These are phyloP conservation scores for Wallacemonas sp. DNA, from an alignment of 208 protist species.

Conservation along the genomic window DNA sequence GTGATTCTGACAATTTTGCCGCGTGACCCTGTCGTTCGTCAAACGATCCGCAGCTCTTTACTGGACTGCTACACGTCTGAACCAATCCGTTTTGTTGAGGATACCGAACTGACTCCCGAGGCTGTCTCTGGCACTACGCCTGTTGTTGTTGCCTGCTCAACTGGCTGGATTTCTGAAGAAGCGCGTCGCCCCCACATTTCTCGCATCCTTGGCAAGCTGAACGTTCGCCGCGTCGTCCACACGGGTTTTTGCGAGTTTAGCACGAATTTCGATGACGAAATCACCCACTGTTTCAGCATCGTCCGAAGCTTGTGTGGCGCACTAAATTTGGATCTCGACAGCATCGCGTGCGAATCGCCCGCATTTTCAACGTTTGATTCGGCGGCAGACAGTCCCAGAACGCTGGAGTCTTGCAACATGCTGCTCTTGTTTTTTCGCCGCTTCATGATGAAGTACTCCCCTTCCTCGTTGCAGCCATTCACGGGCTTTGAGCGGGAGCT, in stretches of 20 bases:
- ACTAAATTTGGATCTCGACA: conserved; percentile 11
- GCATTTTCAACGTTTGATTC: conserved; percentile 9
- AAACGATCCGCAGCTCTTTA: conserved; percentile 8
- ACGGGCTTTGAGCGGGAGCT: conserved; percentile 36
- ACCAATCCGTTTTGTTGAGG: conserved; percentile 13
- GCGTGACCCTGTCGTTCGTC: background rate
- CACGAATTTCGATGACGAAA: conserved; percentile 41
- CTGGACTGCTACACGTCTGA: conserved; percentile 31
- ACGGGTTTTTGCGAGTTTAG: conserved; percentile 45
- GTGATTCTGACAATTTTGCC: conserved; percentile 26
- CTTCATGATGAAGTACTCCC: conserved; percentile 51
- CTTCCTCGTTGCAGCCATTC: conserved; percentile 49
- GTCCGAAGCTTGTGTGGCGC: conserved; percentile 16
- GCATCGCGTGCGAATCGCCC: conserved; percentile 24
- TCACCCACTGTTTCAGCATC: conserved; percentile 28
- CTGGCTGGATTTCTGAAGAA: conserved; percentile 42
- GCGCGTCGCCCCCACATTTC: conserved; percentile 20
- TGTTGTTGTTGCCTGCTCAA: conserved; percentile 55
- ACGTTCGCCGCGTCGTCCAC: conserved; percentile 44
- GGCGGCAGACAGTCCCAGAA: conserved; percentile 15
- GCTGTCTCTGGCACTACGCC: conserved; percentile 16
- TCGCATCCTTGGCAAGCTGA: conserved; percentile 24
- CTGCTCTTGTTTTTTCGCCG: conserved; percentile 71
- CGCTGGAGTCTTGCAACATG: conserved; percentile 22
- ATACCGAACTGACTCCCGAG: background rate